These are phyloP conservation scores for Aspergillus asperescens DNA, from an alignment of 495 filamentous ascomycete species.

Conservation along the genomic window DNA sequence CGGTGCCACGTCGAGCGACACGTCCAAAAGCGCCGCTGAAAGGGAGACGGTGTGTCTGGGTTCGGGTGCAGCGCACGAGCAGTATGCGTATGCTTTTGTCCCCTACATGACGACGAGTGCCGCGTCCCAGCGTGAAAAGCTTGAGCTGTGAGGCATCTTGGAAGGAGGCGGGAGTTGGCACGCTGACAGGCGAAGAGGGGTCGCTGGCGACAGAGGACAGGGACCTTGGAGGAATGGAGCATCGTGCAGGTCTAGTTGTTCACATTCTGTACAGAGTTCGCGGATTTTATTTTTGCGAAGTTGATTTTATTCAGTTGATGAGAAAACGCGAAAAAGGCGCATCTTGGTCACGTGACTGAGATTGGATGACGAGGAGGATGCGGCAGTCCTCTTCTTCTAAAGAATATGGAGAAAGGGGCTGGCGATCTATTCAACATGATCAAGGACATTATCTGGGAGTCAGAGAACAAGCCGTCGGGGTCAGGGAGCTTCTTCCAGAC, in stretches of 20 bases:
- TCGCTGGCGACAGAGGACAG: background rate
- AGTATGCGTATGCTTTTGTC: background rate
- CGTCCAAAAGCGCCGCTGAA: slow-evolving; percentile 28
- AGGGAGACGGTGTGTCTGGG: background rate
- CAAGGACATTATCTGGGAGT: too few relatives aligned
- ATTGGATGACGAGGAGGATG: too few relatives aligned
- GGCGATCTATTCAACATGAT: too few relatives aligned
- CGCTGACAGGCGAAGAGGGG: too few relatives aligned
- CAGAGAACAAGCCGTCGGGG: too few relatives aligned
- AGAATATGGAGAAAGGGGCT: too few relatives aligned
- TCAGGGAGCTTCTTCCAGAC: too few relatives aligned
- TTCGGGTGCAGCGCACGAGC: background rate
- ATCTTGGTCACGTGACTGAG: background rate
- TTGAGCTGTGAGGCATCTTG: too few relatives aligned
- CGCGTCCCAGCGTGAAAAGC: too few relatives aligned
- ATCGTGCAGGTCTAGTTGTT: too few relatives aligned
- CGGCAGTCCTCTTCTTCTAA: too few relatives aligned
- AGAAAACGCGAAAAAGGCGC: background rate
- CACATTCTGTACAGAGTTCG: background rate
- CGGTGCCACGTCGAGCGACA: slow-evolving; percentile 31
- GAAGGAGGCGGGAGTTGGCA: background rate
- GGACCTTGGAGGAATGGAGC: background rate
- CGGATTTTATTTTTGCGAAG: background rate
- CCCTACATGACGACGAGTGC: background rate
- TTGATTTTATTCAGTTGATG: background rate